Evolutionary conservation across 108 stramenopile genomes (phyloP).

Genomic region (Discostella stelligeroides): DNA sequence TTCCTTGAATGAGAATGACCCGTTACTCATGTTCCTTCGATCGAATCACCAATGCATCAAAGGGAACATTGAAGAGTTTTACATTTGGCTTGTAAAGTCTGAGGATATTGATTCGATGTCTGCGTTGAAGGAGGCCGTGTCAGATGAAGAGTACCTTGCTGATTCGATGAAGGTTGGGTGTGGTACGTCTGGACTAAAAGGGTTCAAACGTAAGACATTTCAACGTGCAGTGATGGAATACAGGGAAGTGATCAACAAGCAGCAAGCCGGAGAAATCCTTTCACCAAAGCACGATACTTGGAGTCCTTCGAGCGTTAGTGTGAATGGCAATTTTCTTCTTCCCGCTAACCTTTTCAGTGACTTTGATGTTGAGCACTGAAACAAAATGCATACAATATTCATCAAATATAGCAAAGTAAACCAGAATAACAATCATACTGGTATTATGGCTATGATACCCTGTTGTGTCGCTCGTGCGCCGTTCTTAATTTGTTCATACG

Average conservation of each 20-base stretch:
- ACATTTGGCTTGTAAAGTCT: conserved; percentile 44
- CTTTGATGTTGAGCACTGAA: too few species aligned
- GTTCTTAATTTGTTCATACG: too few species aligned
- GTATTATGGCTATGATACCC: too few species aligned
- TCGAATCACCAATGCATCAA: conserved; percentile 45
- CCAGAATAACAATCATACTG: too few species aligned
- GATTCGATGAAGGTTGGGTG: conserved; percentile 43
- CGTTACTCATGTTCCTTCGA: conserved; percentile 36
- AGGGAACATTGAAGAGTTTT: conserved; percentile 41
- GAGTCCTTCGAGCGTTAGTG: conserved; percentile 9
- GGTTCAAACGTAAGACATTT: conserved; percentile 52
- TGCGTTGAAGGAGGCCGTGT: conserved; percentile 47
- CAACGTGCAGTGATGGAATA: conserved; percentile 44
- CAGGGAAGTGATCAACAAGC: too few species aligned
- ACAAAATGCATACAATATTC: too few species aligned
- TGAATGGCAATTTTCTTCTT: conserved; percentile 23
- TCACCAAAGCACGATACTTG: conserved; percentile 1
- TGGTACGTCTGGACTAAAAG: conserved; percentile 45
- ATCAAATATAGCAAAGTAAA: too few species aligned
- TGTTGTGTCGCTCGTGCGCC: too few species aligned
- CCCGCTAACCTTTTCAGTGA: conserved; percentile 34
- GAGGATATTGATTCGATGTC: conserved; percentile 49
- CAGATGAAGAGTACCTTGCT: conserved; percentile 53
- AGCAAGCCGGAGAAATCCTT: conserved; percentile 2
- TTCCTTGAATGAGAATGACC: conserved; percentile 32